phyloP scores from a whole-genome alignment of 768 basidiomycete species.

The Lentinula sp. region DNA sequence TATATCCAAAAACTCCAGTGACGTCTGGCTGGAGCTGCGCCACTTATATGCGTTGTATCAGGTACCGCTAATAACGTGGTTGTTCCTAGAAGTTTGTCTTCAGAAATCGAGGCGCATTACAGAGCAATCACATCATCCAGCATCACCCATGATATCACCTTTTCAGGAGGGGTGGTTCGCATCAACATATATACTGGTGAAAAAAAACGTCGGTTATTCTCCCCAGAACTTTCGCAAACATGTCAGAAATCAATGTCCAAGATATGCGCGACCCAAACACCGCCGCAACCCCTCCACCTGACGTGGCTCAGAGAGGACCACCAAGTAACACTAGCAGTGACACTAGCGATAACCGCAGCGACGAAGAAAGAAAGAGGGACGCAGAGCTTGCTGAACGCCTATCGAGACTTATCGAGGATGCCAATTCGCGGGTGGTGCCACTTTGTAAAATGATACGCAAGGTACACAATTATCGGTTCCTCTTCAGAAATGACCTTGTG shows the following conservation, averaged over 20 bases:
- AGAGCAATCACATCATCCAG: not conserved
- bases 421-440: constrained; percentile 22
- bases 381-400: constrained; percentile 27
- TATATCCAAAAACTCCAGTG: not conserved
- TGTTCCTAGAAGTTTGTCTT: not conserved
- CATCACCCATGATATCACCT: constrained; percentile 8
- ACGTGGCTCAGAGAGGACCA: not conserved
- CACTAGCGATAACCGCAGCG: constrained; percentile 14
- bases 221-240: not conserved
- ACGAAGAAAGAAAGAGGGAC: constrained; percentile 18
- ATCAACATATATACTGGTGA: not conserved
- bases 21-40: constrained; percentile 3
- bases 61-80: not conserved
- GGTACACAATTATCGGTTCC: constrained; percentile 26
- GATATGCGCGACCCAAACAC: not conserved
- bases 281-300: constrained; percentile 1
- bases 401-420: constrained; percentile 27
- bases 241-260: constrained; percentile 6
- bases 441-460: constrained; percentile 30
- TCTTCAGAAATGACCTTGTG: constrained; percentile 7
- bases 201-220: not conserved
- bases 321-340: constrained; percentile 3
- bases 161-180: not conserved
- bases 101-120: not conserved
- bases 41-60: not conserved